Percentiles rank a stretch among this genome's conserved stretches.
Conservation (phyloP, 2,329 filamentous ascomycete genomes). For the Calonectria multiphialidica region DNA sequence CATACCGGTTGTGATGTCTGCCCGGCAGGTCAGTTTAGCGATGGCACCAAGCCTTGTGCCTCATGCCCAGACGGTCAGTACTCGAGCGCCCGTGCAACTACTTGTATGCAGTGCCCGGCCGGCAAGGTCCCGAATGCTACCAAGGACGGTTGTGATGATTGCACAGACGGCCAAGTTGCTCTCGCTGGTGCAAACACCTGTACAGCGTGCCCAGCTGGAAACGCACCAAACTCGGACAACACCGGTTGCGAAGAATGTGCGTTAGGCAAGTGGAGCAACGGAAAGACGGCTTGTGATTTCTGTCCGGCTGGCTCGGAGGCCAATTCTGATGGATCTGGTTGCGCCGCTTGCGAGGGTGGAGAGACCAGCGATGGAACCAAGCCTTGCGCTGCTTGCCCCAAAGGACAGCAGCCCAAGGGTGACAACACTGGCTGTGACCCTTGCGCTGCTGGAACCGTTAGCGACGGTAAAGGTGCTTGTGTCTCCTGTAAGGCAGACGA, state of each 20-base stretch:
- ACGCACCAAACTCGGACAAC: background rate
- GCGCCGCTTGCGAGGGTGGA: background rate
- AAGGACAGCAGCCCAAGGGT: background rate
- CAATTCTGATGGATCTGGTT: background rate
- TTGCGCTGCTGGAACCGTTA: background rate
- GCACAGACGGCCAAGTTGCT: background rate
- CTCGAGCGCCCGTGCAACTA: background rate
- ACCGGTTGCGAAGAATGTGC: background rate
- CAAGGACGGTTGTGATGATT: background rate
- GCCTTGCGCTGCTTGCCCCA: background rate
- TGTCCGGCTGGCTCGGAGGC: background rate
- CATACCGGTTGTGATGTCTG: background rate
- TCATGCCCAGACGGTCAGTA: background rate
- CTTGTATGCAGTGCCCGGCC: background rate
- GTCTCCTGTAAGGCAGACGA: background rate
- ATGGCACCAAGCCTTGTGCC: background rate
- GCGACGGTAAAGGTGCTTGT: background rate
- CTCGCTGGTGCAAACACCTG: background rate
- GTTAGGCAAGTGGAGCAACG: background rate
- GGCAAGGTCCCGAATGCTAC: background rate
- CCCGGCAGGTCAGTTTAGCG: background rate
- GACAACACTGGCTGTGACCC: background rate
- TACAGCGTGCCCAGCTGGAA: background rate
- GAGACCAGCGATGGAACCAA: background rate
- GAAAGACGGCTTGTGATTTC: background rate